Evolutionary conservation across 805 yeast species (phyloP).

Genomic region (Wickerhamiella kazuoi): DNA sequence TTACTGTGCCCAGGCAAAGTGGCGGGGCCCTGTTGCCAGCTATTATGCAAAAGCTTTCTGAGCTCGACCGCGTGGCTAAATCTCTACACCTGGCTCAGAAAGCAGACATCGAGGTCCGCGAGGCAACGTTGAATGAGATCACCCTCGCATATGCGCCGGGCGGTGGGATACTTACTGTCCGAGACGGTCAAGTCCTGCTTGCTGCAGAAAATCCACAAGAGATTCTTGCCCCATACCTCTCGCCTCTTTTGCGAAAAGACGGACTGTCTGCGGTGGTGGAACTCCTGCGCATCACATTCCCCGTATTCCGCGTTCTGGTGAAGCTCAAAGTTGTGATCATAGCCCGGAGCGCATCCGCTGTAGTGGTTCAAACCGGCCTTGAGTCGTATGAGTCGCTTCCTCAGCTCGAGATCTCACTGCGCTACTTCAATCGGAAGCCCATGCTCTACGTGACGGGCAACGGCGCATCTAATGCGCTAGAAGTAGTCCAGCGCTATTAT

Average conservation of each 20-base stretch:
- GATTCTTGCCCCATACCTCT: slow-evolving; percentile 13
- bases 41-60: not conserved
- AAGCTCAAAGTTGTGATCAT: slow-evolving; percentile 8
- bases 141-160: slow-evolving; percentile 11
- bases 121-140: slow-evolving; percentile 10
- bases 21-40: not conserved
- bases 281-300: slow-evolving; percentile 9
- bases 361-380: slow-evolving; percentile 6
- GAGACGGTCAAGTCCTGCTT: slow-evolving; percentile 8
- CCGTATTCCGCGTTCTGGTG: slow-evolving; percentile 9
- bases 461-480: slow-evolving; percentile 2
- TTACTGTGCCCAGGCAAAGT: slow-evolving; percentile 1
- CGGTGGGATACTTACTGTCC: slow-evolving; percentile 7
- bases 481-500: not conserved
- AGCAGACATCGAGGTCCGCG: slow-evolving; percentile 8
- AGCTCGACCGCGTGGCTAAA: slow-evolving; percentile 11
- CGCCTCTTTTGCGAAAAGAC: slow-evolving; percentile 11
- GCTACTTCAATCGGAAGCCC: slow-evolving; percentile 7
- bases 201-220: slow-evolving; percentile 13
- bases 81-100: slow-evolving; percentile 11
- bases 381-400: slow-evolving; percentile 5
- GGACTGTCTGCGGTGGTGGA: slow-evolving; percentile 9
- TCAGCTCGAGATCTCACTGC: slow-evolving; percentile 10
- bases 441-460: slow-evolving; percentile 10
- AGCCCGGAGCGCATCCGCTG: slow-evolving; percentile 14